Evolutionary conservation across 2,329 filamentous ascomycete genomes (phyloP), one percentile per base, ranked within the genome.

Genomic region (Proliferodiscus dingleyae): DNA sequence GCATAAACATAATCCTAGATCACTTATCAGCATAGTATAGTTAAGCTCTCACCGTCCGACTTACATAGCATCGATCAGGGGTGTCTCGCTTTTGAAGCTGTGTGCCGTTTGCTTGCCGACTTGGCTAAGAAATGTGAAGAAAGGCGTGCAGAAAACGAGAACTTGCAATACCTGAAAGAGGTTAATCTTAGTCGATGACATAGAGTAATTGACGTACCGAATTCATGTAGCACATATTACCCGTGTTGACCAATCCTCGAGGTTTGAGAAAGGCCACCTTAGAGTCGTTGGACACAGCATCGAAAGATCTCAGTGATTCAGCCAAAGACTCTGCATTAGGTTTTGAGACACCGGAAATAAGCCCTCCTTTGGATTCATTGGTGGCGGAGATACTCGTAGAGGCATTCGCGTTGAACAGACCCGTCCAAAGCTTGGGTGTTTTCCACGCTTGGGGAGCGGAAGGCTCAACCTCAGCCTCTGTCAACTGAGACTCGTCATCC

Each of bases 151-250:
- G 65, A 90, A 97, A 56, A 96, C 79, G 60, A 98, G 79, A 63
- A 94, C 87, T 84, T 98, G 93, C 55, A 98, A 77, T 66, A 97
- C 84, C 89, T 95, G 55, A 6, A 33, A 6, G 6, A 29, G 23
- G 56, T 77, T 61, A 75, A 68, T 48, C 44, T 23, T 24, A 42
- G 30, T 21, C 38, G 13, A 13, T 13, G 18, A 37, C 3, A 26
- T 15, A 16, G n/a, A 13, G 16, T 9, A 15, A 24, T 19, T 15
- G 41, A 9, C 87, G 70, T 75, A 95, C 91, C 53, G 93, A 96
- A 72, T 97, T 98, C 93, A 98, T 97, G 70, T 98, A 98, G 69
- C 93, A 98, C 87, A 97, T 94, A 64, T 98, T 97, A 40, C 93
- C 93, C 32, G 91, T 94, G 68, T 98, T 98, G 56, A 95, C 87